Evolutionary conservation across 768 basidiomycete genomes (phyloP).

Genomic region (Guyanaporus albipodus): DNA sequence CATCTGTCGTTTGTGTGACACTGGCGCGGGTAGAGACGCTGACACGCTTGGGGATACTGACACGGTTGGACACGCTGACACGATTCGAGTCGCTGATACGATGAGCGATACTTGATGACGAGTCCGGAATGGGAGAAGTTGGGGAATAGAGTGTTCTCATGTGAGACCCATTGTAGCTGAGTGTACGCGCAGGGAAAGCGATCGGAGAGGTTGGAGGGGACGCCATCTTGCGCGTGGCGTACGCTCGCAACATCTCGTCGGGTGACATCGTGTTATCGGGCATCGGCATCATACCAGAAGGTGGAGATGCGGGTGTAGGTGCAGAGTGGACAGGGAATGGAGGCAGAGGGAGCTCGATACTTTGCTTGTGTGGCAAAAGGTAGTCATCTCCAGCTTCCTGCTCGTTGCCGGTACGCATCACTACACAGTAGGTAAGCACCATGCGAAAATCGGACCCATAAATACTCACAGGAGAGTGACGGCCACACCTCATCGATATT

Average conservation of each 20-base stretch:
- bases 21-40: conserved; percentile 10
- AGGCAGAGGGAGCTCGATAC: conserved; percentile 28
- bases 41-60: no score
- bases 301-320: conserved; percentile 32
- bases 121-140: conserved; percentile 11
- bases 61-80: no score
- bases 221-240: conserved; percentile 46
- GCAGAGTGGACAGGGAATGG: conserved; percentile 32
- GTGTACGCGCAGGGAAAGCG: conserved; percentile 26
- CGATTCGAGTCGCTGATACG: no score
- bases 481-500: conserved; percentile 61
- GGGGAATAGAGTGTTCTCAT: conserved; percentile 32
- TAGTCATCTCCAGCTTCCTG: conserved; percentile 37
- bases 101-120: neutral
- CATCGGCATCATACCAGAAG: conserved; percentile 37
- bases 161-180: conserved; percentile 21
- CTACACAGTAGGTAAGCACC: conserved; percentile 32
- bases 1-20: conserved; percentile 4
- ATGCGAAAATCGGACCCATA: neutral
- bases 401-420: conserved; percentile 64
- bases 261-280: conserved; percentile 50
- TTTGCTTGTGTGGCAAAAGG: conserved; percentile 36
- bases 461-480: conserved; percentile 56
- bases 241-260: conserved; percentile 75
- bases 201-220: conserved; percentile 33